phyloP scores from a whole-genome alignment of 345 rosid species.

The Eucalyptus tenuipes region DNA sequence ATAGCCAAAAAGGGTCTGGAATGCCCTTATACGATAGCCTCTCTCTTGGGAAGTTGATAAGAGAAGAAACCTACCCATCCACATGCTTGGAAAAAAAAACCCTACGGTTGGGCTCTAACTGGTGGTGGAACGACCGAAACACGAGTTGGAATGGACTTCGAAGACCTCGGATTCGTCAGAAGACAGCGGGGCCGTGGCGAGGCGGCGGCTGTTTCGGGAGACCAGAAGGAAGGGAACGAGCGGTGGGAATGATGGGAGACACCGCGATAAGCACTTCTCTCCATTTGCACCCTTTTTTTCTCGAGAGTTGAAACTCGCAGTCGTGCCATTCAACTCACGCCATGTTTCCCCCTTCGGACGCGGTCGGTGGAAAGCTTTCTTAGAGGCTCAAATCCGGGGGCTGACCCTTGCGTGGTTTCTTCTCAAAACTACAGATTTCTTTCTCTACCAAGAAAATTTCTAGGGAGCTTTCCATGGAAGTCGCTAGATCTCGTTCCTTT shows the following conservation, averaged over 20 bases:
- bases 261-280: not conserved
- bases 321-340: not conserved
- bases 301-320: not conserved
- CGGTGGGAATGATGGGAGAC: not conserved
- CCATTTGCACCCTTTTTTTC: not conserved
- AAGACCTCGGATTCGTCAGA: not conserved
- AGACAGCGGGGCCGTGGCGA: not conserved
- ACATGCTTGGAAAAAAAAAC: not conserved
- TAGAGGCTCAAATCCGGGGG: not conserved
- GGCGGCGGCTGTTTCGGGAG: not conserved
- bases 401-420: not conserved
- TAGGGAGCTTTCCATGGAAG: not conserved
- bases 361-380: not conserved
- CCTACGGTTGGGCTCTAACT: not conserved
- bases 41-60: not conserved
- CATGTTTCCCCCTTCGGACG: not conserved
- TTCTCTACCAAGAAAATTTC: not conserved
- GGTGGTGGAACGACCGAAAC: not conserved
- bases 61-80: not conserved
- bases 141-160: not conserved
- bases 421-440: not conserved
- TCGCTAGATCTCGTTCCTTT: not conserved
- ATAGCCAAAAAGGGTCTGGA: not conserved
- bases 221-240: not conserved
- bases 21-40: not conserved